Conservation (phyloP, 2,329 filamentous ascomycete species). For the Drechslerella dactyloides region DNA sequence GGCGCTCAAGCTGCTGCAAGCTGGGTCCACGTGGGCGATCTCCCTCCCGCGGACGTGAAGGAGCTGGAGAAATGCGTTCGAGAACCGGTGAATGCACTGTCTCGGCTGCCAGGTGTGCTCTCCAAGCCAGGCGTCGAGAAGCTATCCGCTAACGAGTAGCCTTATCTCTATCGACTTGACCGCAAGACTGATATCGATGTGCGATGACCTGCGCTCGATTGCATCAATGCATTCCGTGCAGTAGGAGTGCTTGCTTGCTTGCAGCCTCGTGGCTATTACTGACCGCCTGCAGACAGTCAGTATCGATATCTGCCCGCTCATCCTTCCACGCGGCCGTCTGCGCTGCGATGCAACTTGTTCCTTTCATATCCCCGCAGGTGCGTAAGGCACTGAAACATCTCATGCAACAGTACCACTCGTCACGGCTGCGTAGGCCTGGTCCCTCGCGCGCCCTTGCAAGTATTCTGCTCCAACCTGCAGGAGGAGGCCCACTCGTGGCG, state of each 20-base stretch:
- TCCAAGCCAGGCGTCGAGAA: too few species aligned
- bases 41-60: too few species aligned
- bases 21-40: too few species aligned
- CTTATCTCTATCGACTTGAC: background rate
- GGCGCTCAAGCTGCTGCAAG: too few species aligned
- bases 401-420: background rate
- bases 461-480: background rate
- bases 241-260: background rate
- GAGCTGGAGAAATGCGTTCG: too few species aligned
- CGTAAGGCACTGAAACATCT: too few species aligned
- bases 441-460: background rate
- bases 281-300: background rate
- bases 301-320: conserved; percentile 1
- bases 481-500: background rate
- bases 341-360: background rate
- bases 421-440: background rate
- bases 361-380: background rate
- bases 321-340: background rate
- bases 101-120: too few species aligned
- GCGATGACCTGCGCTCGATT: background rate
- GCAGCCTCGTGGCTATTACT: background rate
- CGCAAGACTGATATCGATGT: background rate
- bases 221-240: background rate
- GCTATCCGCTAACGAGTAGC: background rate
- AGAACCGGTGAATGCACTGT: too few species aligned